phyloP scores from a whole-genome alignment of 345 rosid species.

The Boechera stricta region DNA sequence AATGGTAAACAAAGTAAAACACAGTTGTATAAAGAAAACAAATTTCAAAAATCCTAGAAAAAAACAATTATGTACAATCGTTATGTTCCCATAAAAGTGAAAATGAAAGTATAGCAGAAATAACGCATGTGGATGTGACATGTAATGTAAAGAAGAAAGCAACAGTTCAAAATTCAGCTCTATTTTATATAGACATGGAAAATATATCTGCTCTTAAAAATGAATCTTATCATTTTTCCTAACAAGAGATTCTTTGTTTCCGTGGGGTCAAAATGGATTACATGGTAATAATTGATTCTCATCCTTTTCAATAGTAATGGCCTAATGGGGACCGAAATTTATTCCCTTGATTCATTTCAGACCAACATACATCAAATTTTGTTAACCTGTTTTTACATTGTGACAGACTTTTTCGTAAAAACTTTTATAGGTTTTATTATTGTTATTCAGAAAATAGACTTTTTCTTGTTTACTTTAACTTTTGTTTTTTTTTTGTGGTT shows the following conservation, averaged over 20 bases:
- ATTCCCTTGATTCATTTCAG: background rate
- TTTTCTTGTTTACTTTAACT: background rate
- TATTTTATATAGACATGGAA: background rate
- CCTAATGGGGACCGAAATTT: background rate
- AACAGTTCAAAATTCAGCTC: background rate
- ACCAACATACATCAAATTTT: background rate
- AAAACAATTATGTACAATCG: background rate
- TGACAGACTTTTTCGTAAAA: background rate
- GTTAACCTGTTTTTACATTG: too few relatives aligned
- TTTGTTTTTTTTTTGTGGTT: background rate
- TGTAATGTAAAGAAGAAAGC: background rate
- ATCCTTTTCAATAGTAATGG: background rate
- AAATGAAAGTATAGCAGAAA: background rate
- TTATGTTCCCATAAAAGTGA: background rate
- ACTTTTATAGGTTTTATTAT: background rate
- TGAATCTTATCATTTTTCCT: too few relatives aligned
- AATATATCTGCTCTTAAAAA: background rate
- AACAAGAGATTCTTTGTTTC: background rate
- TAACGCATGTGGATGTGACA: constrained; percentile 13
- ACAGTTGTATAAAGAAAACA: background rate
- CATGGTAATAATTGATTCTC: background rate
- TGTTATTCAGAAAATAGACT: background rate
- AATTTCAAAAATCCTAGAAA: background rate
- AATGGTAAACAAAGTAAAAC: background rate
- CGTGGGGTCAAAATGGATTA: background rate